A percentile compares a stretch with the other conserved stretches of the same genome.
phyloP scores from a whole-genome alignment of 164 flowering plant species.

The Magnolia officinalis region DNA sequence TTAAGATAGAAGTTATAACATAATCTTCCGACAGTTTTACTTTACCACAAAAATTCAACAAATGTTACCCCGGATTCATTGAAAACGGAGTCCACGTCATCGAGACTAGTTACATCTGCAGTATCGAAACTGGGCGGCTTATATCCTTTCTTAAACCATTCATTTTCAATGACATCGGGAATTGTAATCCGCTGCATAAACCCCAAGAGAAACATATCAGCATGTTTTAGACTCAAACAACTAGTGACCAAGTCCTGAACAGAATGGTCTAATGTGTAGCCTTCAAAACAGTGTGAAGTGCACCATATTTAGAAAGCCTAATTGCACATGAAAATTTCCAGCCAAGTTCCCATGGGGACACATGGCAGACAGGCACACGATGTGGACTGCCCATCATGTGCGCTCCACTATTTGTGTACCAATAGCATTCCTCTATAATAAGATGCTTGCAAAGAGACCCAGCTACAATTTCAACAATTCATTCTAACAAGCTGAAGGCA shows the following conservation, averaged over 20 bases:
- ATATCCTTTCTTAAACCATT: slow-evolving; percentile 98
- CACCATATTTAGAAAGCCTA: not conserved
- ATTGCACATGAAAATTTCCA: not conserved
- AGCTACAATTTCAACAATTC: not conserved
- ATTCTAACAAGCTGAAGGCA: slow-evolving; percentile 3
- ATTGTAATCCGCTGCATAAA: slow-evolving; percentile 67
- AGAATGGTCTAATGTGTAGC: not conserved
- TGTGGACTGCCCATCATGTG: not conserved
- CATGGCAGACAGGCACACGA: not conserved
- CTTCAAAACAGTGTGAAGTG: slow-evolving; percentile 10
- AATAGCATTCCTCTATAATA: not conserved
- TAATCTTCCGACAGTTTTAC: not conserved
- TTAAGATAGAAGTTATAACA: not conserved
- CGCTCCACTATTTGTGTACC: not conserved
- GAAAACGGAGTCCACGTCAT: slow-evolving; percentile 76
- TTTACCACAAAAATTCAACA: not conserved
- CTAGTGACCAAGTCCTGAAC: not conserved
- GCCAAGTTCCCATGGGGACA: not conserved
- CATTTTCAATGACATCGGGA: slow-evolving; percentile 83
- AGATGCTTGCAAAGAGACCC: not conserved
- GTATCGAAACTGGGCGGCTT: slow-evolving; percentile 71
- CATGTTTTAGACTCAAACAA: not conserved
- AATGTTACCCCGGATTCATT: slow-evolving; percentile 56
- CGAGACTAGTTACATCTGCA: slow-evolving; percentile 50
- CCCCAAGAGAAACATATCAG: not conserved